Evolutionary conservation across 192 early-diverging fungal species (phyloP).

Genomic region (Entomortierella lignicola): DNA sequence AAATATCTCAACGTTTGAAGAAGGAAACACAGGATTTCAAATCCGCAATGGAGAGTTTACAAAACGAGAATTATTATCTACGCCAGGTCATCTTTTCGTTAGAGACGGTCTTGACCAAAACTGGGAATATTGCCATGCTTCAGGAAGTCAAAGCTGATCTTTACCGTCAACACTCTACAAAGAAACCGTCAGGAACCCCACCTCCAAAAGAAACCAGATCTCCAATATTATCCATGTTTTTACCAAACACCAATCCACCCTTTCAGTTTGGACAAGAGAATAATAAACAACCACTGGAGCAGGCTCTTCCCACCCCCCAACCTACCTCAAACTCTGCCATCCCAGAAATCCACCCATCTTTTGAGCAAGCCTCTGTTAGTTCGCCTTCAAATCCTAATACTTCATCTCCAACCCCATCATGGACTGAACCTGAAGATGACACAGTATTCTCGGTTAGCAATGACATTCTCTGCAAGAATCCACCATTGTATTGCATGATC

Average conservation of each 20-base stretch:
- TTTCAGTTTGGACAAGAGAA: neutral
- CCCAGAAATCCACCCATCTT: neutral
- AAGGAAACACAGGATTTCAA: slow-evolving; percentile 48
- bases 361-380: neutral
- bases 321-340: slow-evolving; percentile 2
- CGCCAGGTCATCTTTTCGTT: slow-evolving; percentile 58
- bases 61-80: slow-evolving; percentile 58
- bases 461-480: slow-evolving; percentile 32
- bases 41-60: slow-evolving; percentile 41
- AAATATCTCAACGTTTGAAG: slow-evolving; percentile 32
- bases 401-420: neutral
- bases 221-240: slow-evolving; percentile 12
- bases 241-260: neutral
- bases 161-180: slow-evolving; percentile 30
- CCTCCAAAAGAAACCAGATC: neutral
- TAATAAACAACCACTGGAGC: neutral
- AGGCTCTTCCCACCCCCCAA: neutral
- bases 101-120: slow-evolving; percentile 50
- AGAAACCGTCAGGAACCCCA: slow-evolving; percentile 4
- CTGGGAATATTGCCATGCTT: slow-evolving; percentile 24
- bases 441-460: slow-evolving; percentile 28
- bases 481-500: slow-evolving; percentile 3
- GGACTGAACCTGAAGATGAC: slow-evolving; percentile 1
- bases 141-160: slow-evolving; percentile 52
- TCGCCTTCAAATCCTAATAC: neutral